Evolutionary conservation across 2,329 filamentous ascomycete genomes (phyloP).

Genomic region (Ophiocordyceps australis): DNA sequence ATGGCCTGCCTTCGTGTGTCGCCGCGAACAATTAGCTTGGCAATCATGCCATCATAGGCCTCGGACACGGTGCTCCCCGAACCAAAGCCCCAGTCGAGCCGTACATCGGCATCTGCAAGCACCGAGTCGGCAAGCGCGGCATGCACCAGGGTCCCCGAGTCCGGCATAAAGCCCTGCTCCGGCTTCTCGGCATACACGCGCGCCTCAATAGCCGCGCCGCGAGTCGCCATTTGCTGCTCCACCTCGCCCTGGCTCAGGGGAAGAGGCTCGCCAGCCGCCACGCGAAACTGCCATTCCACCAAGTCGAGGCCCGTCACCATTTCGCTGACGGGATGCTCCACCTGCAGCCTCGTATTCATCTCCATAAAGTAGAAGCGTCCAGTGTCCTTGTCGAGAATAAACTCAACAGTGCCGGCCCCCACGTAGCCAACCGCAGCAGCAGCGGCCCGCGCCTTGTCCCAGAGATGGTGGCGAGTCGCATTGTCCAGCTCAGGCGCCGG

Average conservation of each 20-base stretch:
- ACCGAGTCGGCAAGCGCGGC: constrained; percentile 53
- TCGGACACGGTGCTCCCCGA: constrained; percentile 84
- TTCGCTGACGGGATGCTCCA: constrained; percentile 84
- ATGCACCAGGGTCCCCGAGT: constrained; percentile 76
- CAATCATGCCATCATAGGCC: constrained; percentile 97
- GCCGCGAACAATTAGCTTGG: constrained; percentile 86
- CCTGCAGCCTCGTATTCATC: constrained; percentile 79
- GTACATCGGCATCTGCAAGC: constrained; percentile 47
- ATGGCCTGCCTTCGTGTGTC: constrained; percentile 64
- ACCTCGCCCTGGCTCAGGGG: constrained; percentile 43
- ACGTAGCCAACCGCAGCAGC: constrained; percentile 68
- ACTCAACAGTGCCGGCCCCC: constrained; percentile 82
- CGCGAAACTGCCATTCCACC: constrained; percentile 91
- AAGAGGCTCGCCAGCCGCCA: constrained; percentile 36
- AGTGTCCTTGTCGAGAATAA: constrained; percentile 69
- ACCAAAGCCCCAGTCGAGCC: constrained; percentile 86
- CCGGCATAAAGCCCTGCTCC: constrained; percentile 78
- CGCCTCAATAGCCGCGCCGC: constrained; percentile 84
- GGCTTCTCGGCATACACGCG: constrained; percentile 95
- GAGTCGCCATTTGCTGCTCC: constrained; percentile 52
- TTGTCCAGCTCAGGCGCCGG: constrained; percentile 54
- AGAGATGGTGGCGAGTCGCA: constrained; percentile 39
- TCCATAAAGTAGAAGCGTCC: constrained; percentile 72
- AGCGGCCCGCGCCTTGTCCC: constrained; percentile 46
- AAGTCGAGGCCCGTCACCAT: constrained; percentile 55